Evolutionary conservation across 2,329 filamentous ascomycete species (phyloP).

Genomic region (Alternaria alternata): DNA sequence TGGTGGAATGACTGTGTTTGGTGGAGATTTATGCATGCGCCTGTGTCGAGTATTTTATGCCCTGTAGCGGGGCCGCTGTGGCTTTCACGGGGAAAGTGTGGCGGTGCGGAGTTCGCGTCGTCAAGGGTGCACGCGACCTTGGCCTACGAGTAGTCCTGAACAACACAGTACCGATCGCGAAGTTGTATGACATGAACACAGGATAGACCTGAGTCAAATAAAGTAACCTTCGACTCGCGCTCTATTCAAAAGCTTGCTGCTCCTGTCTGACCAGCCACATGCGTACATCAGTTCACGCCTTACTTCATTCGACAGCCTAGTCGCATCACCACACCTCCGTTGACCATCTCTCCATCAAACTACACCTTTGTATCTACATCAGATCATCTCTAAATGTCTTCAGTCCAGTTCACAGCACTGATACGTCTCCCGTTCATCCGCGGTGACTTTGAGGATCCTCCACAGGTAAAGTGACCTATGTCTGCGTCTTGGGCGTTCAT

Average conservation of each 20-base stretch:
- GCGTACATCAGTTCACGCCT: conserved; percentile 24
- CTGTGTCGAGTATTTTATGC: conserved; percentile 29
- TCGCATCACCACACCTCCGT: conserved; percentile 18
- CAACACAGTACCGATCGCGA: neutral
- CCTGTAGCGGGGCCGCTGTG: conserved; percentile 22
- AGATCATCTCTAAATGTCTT: conserved; percentile 35
- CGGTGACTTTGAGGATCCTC: conserved; percentile 88
- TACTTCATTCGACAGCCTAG: conserved; percentile 15
- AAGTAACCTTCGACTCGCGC: neutral
- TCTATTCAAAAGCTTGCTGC: neutral
- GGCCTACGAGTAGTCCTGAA: too few species aligned
- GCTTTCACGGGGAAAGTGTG: conserved; percentile 5
- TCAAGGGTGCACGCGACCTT: neutral
- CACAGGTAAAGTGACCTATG: conserved; percentile 66
- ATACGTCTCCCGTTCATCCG: conserved; percentile 89
- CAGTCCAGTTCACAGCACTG: conserved; percentile 72
- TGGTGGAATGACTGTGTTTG: conserved; percentile 15
- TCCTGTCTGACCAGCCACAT: neutral
- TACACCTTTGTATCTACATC: neutral
- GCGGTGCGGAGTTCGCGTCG: neutral
- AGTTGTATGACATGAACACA: neutral
- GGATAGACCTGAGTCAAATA: neutral
- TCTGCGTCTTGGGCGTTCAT: conserved; percentile 4
- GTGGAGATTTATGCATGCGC: conserved; percentile 16
- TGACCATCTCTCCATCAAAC: conserved; percentile 7